These are phyloP conservation scores for Aspergillus alliaceus DNA, from an alignment of 2,329 filamentous ascomycete species.

Conservation along the genomic window DNA sequence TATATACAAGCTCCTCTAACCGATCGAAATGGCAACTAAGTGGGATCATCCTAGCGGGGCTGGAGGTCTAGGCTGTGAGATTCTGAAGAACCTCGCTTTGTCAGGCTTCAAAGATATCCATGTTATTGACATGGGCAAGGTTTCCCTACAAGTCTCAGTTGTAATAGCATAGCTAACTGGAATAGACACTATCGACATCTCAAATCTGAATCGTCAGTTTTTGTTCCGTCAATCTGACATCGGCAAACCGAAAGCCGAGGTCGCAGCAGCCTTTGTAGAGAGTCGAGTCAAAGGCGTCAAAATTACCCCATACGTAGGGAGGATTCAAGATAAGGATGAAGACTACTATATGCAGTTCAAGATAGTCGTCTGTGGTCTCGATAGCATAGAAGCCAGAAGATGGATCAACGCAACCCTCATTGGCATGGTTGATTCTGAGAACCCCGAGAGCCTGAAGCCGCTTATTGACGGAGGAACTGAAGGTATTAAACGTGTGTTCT, in stretches of 20 bases:
- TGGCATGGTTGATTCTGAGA: slow-evolving; percentile 80
- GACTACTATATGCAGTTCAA: slow-evolving; percentile 97
- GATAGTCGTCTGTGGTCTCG: slow-evolving; percentile 87
- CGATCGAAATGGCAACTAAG: slow-evolving; percentile 28
- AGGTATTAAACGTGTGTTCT: slow-evolving; percentile 46
- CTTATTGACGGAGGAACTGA: slow-evolving; percentile 96
- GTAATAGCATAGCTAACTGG: slow-evolving; percentile 15
- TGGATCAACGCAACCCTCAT: slow-evolving; percentile 98
- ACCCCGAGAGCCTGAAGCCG: slow-evolving; percentile 85
- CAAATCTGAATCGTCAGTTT: slow-evolving; percentile 96
- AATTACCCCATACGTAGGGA: slow-evolving; percentile 91
- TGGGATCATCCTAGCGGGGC: slow-evolving; percentile 66
- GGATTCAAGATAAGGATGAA: slow-evolving; percentile 95
- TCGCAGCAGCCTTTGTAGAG: slow-evolving; percentile 89
- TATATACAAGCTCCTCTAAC: slow-evolving; percentile 14
- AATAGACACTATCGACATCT: slow-evolving; percentile 94
- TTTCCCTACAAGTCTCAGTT: neutral
- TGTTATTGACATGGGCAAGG: slow-evolving; percentile 93
- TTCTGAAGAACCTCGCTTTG: slow-evolving; percentile 91
- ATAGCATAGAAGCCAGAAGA: slow-evolving; percentile 94
- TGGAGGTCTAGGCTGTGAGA: slow-evolving; percentile 91
- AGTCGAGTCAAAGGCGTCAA: slow-evolving; percentile 83
- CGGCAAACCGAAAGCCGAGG: slow-evolving; percentile 88
- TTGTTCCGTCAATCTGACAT: slow-evolving; percentile 91
- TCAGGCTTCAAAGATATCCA: slow-evolving; percentile 97